These are phyloP conservation scores for Heterobasidion parviporum DNA, from an alignment of 1,284 basidiomycete genomes.

Conservation along the genomic window DNA sequence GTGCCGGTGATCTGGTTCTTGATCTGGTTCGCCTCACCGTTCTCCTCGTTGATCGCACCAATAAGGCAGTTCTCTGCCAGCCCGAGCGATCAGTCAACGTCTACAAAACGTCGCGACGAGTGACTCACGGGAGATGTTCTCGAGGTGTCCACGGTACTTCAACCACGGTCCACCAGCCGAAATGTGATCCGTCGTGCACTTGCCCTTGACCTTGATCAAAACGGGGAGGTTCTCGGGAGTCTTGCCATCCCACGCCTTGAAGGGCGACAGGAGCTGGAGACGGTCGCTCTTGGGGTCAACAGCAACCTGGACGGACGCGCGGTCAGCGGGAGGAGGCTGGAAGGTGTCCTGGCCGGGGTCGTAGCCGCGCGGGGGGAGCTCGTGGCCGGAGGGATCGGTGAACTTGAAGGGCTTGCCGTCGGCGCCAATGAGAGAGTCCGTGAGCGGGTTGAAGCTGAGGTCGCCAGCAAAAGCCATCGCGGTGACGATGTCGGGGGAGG, in stretches of 20 bases:
- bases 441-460: constrained; percentile 95
- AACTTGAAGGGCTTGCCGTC: constrained; percentile 99
- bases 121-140: constrained; percentile 90
- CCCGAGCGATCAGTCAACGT: constrained; percentile 4
- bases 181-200: constrained; percentile 95
- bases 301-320: constrained; percentile 77
- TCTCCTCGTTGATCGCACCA: constrained; percentile 93
- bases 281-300: constrained; percentile 89
- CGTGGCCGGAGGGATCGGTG: constrained; percentile 80
- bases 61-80: constrained; percentile 87
- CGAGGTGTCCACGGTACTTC: constrained; percentile 97
- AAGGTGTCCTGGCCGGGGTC: constrained; percentile 97
- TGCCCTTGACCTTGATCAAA: constrained; percentile 97
- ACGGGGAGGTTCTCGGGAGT: constrained; percentile 85
- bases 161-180: constrained; percentile 98
- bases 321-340: constrained; percentile 89
- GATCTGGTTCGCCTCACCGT: constrained; percentile 93
- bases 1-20: constrained; percentile 89
- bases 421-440: constrained; percentile 80
- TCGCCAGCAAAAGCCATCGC: constrained; percentile 94
- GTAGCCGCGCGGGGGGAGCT: constrained; percentile 92
- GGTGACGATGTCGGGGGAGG: constrained; percentile 96
- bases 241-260: constrained; percentile 91
- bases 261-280: constrained; percentile 90
- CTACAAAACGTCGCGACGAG: not conserved